Evolutionary conservation across 768 basidiomycete species (phyloP).

Genomic region (Tephrocybe rancida): DNA sequence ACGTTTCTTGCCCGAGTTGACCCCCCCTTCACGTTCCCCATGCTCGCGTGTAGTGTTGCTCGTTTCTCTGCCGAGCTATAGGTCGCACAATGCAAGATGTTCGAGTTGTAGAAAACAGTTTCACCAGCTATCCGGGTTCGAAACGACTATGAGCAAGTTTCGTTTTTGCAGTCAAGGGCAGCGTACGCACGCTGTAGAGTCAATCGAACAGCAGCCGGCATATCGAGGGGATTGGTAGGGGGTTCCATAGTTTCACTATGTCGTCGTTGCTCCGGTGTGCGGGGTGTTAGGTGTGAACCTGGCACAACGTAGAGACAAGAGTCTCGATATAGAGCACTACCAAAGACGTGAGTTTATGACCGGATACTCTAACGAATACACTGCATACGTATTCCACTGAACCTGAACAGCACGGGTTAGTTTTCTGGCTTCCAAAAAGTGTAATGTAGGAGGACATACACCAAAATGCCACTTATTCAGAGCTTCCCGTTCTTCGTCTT

Average conservation of each 20-base stretch:
- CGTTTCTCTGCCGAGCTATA: slow-evolving; percentile 54
- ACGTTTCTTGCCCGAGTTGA: slow-evolving; percentile 67
- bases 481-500: slow-evolving; percentile 61
- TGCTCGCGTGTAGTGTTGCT: slow-evolving; percentile 70
- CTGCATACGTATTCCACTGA: slow-evolving; percentile 79
- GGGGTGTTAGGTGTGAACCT: slow-evolving; percentile 58
- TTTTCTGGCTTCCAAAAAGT: too few relatives aligned
- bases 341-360: not conserved
- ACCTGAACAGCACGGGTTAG: too few relatives aligned
- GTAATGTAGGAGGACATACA: slow-evolving; percentile 52
- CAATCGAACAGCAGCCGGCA: slow-evolving; percentile 69
- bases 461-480: slow-evolving; percentile 66
- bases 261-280: slow-evolving; percentile 59
- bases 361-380: too few relatives aligned
- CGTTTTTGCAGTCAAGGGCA: not conserved
- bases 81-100: slow-evolving; percentile 74
- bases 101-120: slow-evolving; percentile 80
- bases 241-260: slow-evolving; percentile 53
- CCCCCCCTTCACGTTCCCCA: slow-evolving; percentile 67
- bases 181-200: slow-evolving; percentile 51
- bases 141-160: not conserved
- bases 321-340: slow-evolving; percentile 70
- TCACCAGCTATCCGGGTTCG: slow-evolving; percentile 56
- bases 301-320: slow-evolving; percentile 74
- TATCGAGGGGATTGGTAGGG: slow-evolving; percentile 59